phyloP scores from a whole-genome alignment of 805 yeast species.

The Teunomyces tritomae region DNA sequence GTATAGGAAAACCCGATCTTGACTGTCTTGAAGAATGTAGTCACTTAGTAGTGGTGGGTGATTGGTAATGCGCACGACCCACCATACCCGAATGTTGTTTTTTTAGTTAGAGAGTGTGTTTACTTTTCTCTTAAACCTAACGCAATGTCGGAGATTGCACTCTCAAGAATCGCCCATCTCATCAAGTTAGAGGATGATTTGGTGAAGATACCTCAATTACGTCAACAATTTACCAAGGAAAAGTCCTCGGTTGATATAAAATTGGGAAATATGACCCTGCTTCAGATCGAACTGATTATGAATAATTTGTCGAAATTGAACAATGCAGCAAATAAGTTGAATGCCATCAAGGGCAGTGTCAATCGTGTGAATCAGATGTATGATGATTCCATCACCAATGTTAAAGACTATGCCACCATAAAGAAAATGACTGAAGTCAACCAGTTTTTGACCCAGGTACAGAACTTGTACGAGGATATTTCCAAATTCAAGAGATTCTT shows the following conservation, averaged over 20 bases:
- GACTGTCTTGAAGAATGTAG: background rate
- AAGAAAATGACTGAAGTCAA: constrained; percentile 64
- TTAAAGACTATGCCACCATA: constrained; percentile 67
- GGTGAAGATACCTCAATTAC: constrained; percentile 49
- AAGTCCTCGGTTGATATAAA: constrained; percentile 74
- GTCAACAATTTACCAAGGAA: constrained; percentile 61
- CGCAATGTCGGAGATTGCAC: constrained; percentile 41
- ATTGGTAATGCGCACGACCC: background rate
- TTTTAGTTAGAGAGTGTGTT: background rate
- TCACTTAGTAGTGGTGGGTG: background rate
- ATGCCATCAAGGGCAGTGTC: constrained; percentile 37
- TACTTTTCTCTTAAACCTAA: background rate
- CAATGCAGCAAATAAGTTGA: constrained; percentile 36
- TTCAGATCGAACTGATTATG: constrained; percentile 56
- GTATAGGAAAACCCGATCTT: background rate
- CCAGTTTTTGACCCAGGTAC: constrained; percentile 70
- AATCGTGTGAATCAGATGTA: constrained; percentile 49
- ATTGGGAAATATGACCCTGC: constrained; percentile 65
- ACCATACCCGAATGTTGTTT: background rate
- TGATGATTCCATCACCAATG: constrained; percentile 55
- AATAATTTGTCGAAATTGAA: constrained; percentile 51
- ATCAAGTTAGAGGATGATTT: constrained; percentile 52
- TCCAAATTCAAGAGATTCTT: constrained; percentile 52
- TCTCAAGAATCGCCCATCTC: constrained; percentile 37
- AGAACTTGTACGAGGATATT: constrained; percentile 61